Evolutionary conservation across 1,284 basidiomycete genomes (phyloP), one percentile per base, ranked within the genome.

Genomic region (Cerrena zonata): DNA sequence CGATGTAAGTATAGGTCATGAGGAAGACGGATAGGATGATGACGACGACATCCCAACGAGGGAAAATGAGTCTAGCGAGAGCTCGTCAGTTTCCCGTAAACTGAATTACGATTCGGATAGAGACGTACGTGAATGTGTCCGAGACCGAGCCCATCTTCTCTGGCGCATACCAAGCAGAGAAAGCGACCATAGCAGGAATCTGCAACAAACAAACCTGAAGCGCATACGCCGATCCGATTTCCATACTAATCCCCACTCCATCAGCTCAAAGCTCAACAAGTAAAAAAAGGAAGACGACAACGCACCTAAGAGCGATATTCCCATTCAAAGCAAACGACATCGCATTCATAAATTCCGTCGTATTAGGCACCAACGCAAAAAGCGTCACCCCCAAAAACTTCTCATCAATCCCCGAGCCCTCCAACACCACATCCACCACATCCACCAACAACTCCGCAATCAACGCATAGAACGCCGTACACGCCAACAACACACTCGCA

Each of bases 321-420:
- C 91, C 95, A 62, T 96, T 91, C 60, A 99, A 72, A 15, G 96
- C 95, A 64, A 99, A 99, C n/a, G 93, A 95, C 63, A 99, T 96
- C 50, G 96, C 96, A 66, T 99, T 99, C 95, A 99, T 98, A 67
- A 99, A 99, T 71, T 99, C 96, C 19, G 96, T 99, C 15, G 94
- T 97, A 68, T 99, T 99, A 10, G 96, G 96, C 0, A 99, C 94
- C 27, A 99, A 79, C 2, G 96, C 95, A 62, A 99, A 99, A 7
- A 99, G 77, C 0, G 94, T 98, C 51, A 99, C 79, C 42, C 96
- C 96, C 26, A 99, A 78, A 75, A 99, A 95, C 67, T 99, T 99
- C 66, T 99, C 95, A 56, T 96, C 91, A 36, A 99, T 90, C 0
- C 92, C 91, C 0, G 91, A 93, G n/a, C 86, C 93, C 56, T 92